Conservation (phyloP, 768 basidiomycete species). For the Mycena indigotica region DNA sequence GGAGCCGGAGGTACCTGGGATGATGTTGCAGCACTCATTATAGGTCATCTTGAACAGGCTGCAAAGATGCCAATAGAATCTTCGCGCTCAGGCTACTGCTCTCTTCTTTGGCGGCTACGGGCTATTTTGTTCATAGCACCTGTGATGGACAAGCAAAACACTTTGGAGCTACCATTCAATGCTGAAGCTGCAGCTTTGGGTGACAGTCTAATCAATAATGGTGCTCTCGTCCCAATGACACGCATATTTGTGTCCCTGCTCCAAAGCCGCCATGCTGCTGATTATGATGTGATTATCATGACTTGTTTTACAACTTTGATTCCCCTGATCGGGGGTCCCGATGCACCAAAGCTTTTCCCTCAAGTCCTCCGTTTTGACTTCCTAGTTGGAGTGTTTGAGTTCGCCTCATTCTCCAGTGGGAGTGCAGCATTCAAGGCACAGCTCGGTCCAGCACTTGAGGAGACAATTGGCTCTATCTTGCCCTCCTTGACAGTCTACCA, state of each 20-base stretch:
- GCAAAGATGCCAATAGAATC: neutral
- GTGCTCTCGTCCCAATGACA: neutral
- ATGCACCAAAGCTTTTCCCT: neutral
- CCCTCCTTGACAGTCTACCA: neutral
- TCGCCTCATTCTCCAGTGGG: neutral
- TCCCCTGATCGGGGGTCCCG: neutral
- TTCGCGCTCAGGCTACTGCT: neutral
- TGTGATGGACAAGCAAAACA: neutral
- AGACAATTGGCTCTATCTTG: neutral
- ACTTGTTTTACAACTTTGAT: no score
- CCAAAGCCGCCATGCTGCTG: no score
- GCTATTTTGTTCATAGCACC: no score
- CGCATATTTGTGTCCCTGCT: neutral
- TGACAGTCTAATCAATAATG: neutral
- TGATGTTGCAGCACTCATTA: neutral
- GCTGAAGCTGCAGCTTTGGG: neutral
- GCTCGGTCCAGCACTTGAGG: neutral
- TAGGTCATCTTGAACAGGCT: neutral
- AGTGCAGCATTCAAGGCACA: neutral
- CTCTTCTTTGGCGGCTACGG: neutral
- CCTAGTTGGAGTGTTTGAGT: neutral
- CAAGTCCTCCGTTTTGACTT: neutral
- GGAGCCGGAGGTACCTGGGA: neutral
- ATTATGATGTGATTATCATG: no score
- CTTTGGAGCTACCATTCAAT: neutral